A percentile compares a stretch with the other conserved stretches of the same genome.
Evolutionary conservation across 164 flowering plant genomes (phyloP).

Genomic region (Liriodendron chinense): DNA sequence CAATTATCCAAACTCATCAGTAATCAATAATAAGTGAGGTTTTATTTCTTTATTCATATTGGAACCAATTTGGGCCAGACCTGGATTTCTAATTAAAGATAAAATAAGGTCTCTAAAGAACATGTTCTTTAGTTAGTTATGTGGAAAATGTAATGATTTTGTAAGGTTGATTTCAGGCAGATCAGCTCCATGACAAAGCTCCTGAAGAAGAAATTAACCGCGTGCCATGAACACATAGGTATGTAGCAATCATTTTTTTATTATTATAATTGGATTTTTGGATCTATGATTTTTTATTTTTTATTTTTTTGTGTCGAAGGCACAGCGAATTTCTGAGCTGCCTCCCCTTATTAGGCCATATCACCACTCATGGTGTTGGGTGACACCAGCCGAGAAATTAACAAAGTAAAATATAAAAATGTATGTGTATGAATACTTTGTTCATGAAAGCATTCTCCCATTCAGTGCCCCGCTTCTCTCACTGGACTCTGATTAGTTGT

Average conservation of each 20-base stretch:
- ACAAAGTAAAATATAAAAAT: no score
- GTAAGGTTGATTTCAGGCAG: conserved; percentile 1
- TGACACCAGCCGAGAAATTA: not conserved
- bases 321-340: not conserved
- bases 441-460: no score
- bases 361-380: not conserved
- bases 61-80: no score
- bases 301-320: not conserved
- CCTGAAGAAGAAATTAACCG: conserved; percentile 39
- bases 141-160: not conserved
- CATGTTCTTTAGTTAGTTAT: not conserved
- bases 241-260: conserved; percentile 13
- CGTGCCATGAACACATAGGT: conserved; percentile 52
- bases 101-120: not conserved
- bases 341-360: not conserved
- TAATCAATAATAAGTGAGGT: not conserved
- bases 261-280: not conserved
- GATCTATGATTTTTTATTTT: not conserved
- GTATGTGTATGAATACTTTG: no score
- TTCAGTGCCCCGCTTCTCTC: no score
- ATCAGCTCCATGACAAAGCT: conserved; percentile 49
- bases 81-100: not conserved
- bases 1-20: no score
- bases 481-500: no score
- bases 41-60: not conserved